These are phyloP conservation scores for Hypsizygus ulmarius DNA, from an alignment of 1,284 basidiomycete species.

Conservation along the genomic window DNA sequence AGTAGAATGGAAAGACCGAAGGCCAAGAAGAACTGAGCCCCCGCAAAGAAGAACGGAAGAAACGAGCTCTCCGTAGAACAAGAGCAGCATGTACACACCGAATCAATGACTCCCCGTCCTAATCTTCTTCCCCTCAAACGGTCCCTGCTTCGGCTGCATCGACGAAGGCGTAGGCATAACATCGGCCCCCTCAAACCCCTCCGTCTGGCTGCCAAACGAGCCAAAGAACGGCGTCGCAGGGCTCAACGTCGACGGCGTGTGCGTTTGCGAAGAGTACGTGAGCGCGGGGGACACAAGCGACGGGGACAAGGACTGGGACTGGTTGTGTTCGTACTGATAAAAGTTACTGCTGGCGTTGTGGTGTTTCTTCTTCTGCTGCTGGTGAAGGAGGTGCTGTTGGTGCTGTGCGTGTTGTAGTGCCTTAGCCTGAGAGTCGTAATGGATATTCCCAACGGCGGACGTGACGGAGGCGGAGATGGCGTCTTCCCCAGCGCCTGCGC, in stretches of 20 bases:
- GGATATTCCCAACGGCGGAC: not conserved
- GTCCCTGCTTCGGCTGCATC: not conserved
- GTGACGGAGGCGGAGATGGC: not conserved
- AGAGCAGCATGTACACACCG: not conserved
- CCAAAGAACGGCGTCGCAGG: constrained; percentile 61
- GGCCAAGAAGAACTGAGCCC: too few species aligned
- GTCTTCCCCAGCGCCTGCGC: constrained; percentile 1
- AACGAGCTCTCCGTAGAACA: too few species aligned
- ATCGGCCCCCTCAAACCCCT: constrained; percentile 1
- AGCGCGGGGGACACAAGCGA: constrained; percentile 55
- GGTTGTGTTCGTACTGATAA: not conserved
- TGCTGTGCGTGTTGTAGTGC: not conserved
- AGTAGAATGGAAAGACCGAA: too few species aligned
- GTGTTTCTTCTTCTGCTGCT: constrained; percentile 4
- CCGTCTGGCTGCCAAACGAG: constrained; percentile 29
- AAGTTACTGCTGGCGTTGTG: not conserved
- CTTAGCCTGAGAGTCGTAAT: not conserved
- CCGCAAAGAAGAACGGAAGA: too few species aligned
- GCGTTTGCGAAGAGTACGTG: constrained; percentile 50
- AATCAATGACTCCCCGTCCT: constrained; percentile 13
- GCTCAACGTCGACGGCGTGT: constrained; percentile 56
- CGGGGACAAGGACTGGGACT: constrained; percentile 25
- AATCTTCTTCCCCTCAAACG: constrained; percentile 10
- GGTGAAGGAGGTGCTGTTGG: constrained; percentile 2
- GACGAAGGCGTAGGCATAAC: not conserved